Conservation (phyloP, 2,329 filamentous ascomycete genomes). For the Fusarium sororula region DNA sequence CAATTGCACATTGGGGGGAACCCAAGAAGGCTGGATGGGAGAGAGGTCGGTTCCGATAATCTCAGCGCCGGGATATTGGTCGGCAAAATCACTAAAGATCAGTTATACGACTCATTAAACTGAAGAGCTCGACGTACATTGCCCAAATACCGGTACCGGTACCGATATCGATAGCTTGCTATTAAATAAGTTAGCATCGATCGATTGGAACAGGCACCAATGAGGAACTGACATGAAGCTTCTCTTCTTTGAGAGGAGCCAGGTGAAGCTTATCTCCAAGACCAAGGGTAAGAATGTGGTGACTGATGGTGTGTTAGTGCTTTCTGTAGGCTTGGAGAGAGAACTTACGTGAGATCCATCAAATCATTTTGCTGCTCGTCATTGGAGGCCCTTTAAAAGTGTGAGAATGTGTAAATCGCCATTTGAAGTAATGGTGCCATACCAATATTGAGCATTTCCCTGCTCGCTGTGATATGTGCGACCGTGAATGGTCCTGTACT, state of each 20-base stretch:
- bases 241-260: slow-evolving; percentile 34
- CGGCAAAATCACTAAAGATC: slow-evolving; percentile 55
- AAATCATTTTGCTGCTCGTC: slow-evolving; percentile 34
- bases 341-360: slow-evolving; percentile 32
- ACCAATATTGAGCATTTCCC: slow-evolving; percentile 41
- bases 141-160: slow-evolving; percentile 68
- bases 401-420: neutral
- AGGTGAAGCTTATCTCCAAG: slow-evolving; percentile 34
- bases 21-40: slow-evolving; percentile 43
- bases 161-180: slow-evolving; percentile 57
- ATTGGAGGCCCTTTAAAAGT: slow-evolving; percentile 33
- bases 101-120: fast-evolving
- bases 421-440: neutral
- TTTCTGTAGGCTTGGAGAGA: too few relatives aligned
- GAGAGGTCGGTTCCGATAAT: slow-evolving; percentile 64
- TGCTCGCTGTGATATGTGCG: slow-evolving; percentile 38
- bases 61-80: slow-evolving; percentile 54
- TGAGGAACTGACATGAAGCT: slow-evolving; percentile 26
- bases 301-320: neutral
- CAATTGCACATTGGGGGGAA: slow-evolving; percentile 56
- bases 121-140: slow-evolving; percentile 16
- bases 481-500: slow-evolving; percentile 36
- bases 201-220: too few relatives aligned
- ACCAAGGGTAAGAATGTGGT: slow-evolving; percentile 35
- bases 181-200: too few relatives aligned